These are phyloP conservation scores for Starmerella asiatica DNA, from an alignment of 805 yeast genomes.

Conservation along the genomic window DNA sequence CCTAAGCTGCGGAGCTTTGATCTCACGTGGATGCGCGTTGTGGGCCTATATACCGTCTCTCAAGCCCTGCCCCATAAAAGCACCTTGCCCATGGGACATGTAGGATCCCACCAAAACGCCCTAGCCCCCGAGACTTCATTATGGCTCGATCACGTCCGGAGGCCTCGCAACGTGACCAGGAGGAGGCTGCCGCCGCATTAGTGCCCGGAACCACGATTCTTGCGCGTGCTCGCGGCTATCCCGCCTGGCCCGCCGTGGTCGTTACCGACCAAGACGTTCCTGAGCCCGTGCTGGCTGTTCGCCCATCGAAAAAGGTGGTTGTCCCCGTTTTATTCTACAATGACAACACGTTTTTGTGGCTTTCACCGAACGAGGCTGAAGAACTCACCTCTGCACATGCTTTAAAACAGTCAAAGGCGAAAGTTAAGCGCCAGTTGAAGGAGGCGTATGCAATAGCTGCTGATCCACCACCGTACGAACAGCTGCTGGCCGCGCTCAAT, in stretches of 20 bases:
- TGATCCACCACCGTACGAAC: conserved; percentile 18
- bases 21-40: neutral
- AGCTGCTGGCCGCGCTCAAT: conserved; percentile 8
- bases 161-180: neutral
- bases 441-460: conserved; percentile 21
- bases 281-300: conserved; percentile 35
- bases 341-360: conserved; percentile 62
- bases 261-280: conserved; percentile 51
- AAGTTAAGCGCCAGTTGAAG: conserved; percentile 14
- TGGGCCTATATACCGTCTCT: too few species aligned
- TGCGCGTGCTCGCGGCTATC: conserved; percentile 68
- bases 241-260: conserved; percentile 80
- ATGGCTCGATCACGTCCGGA: conserved; percentile 2
- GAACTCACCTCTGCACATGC: conserved; percentile 15
- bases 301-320: conserved; percentile 33
- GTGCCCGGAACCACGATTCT: conserved; percentile 43
- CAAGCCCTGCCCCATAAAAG: neutral
- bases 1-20: neutral
- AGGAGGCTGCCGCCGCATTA: conserved; percentile 31
- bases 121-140: neutral
- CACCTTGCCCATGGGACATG: neutral
- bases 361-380: conserved; percentile 26
- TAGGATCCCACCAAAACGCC: neutral
- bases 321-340: conserved; percentile 51
- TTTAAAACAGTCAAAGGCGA: conserved; percentile 12